Conservation (phyloP, 306 rosid species). For the Rosa multiflora region DNA sequence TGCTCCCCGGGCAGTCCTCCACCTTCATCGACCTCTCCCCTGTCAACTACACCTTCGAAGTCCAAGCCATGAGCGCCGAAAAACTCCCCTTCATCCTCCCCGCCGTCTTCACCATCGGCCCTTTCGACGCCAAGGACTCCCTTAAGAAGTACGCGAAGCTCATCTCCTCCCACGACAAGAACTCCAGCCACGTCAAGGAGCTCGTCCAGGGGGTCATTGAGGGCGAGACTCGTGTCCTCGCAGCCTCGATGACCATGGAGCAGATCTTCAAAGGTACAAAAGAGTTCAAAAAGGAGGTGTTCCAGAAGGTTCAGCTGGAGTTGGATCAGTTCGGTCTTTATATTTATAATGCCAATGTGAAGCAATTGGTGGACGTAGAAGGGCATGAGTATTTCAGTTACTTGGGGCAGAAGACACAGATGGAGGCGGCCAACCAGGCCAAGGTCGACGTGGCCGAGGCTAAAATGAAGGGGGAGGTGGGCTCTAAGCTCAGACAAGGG, state of each 20-base stretch:
- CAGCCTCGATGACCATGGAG: slow-evolving; percentile 59
- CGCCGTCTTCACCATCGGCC: slow-evolving; percentile 58
- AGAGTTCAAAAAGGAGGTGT: slow-evolving; percentile 51
- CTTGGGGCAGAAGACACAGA: slow-evolving; percentile 55
- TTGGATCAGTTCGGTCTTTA: slow-evolving; percentile 50
- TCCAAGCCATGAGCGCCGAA: slow-evolving; percentile 66
- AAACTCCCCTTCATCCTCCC: slow-evolving; percentile 59
- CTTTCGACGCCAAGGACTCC: slow-evolving; percentile 25
- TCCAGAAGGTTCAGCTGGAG: slow-evolving; percentile 50
- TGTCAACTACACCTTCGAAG: slow-evolving; percentile 58
- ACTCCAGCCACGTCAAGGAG: slow-evolving; percentile 46
- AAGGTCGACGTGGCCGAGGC: slow-evolving; percentile 32
- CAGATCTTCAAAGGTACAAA: slow-evolving; percentile 31
- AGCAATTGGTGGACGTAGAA: slow-evolving; percentile 46
- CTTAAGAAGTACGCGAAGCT: slow-evolving; percentile 55
- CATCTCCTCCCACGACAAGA: slow-evolving; percentile 32
- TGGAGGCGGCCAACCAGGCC: slow-evolving; percentile 54
- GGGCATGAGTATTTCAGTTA: slow-evolving; percentile 59
- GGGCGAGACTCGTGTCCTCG: slow-evolving; percentile 59
- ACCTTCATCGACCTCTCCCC: slow-evolving; percentile 44
- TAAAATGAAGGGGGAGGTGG: slow-evolving; percentile 28
- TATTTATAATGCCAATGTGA: slow-evolving; percentile 61
- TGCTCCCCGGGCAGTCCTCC: slow-evolving; percentile 39
- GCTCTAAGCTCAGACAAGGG: slow-evolving; percentile 24
- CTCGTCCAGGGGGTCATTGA: slow-evolving; percentile 50